Conservation (phyloP, 1,139 yeast species). For the Suhomyces atakaporum region DNA sequence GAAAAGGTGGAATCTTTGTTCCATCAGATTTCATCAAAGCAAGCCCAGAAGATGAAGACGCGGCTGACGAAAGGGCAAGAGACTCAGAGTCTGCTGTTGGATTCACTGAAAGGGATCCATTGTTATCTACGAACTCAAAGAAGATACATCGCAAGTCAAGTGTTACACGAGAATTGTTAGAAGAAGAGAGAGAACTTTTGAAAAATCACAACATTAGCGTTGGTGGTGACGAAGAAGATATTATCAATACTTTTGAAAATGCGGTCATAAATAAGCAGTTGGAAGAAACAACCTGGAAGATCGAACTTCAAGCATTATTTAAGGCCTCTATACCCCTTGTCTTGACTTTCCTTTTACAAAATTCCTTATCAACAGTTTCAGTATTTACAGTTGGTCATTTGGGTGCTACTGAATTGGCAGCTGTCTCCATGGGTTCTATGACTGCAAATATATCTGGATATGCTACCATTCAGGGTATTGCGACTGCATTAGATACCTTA, state of each 20-base stretch:
- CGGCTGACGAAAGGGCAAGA: slow-evolving; percentile 10
- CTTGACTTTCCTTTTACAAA: slow-evolving; percentile 54
- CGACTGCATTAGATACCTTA: slow-evolving; percentile 83
- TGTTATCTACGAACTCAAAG: slow-evolving; percentile 1
- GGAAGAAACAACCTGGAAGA: slow-evolving; percentile 25
- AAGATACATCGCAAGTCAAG: slow-evolving; percentile 26
- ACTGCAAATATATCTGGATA: slow-evolving; percentile 61
- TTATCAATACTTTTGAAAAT: slow-evolving; percentile 38
- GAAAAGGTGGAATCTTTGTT: slow-evolving; percentile 53
- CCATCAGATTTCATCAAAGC: slow-evolving; percentile 49
- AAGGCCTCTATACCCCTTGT: slow-evolving; percentile 54
- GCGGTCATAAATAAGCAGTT: slow-evolving; percentile 35
- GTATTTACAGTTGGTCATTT: slow-evolving; percentile 61
- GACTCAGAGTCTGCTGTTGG: slow-evolving; percentile 15
- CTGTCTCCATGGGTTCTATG: slow-evolving; percentile 65
- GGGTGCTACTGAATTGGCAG: slow-evolving; percentile 60
- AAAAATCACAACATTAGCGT: slow-evolving; percentile 30
- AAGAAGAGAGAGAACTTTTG: slow-evolving; percentile 41
- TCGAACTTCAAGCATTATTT: slow-evolving; percentile 44
- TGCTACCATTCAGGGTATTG: slow-evolving; percentile 59
- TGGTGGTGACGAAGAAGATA: slow-evolving; percentile 28
- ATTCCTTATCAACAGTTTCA: slow-evolving; percentile 58
- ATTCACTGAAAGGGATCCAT: slow-evolving; percentile 6
- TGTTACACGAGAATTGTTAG: slow-evolving; percentile 30
- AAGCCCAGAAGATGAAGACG: slow-evolving; percentile 11